Conservation (phyloP, 306 rosid species). For the Biancaea sappan region DNA sequence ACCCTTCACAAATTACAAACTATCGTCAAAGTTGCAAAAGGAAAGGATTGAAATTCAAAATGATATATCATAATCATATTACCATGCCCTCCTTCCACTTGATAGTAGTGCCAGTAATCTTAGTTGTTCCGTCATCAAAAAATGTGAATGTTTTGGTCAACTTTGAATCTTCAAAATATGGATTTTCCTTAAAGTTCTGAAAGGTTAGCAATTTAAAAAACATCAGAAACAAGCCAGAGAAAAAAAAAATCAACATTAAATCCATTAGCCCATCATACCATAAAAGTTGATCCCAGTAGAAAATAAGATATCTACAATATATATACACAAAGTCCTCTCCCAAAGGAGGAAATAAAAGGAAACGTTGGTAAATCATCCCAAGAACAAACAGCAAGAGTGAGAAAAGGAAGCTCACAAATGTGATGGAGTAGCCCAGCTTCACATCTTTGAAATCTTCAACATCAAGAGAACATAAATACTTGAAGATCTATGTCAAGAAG, state of each 20-base stretch:
- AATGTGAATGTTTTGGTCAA: conserved; percentile 60
- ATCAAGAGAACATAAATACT: conserved; percentile 57
- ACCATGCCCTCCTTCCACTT: conserved; percentile 78
- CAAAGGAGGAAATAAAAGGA: neutral
- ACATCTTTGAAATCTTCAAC: conserved; percentile 70
- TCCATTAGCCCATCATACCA: neutral
- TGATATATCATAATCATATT: conserved; percentile 13
- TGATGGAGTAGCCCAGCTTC: conserved; percentile 61
- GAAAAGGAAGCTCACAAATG: conserved; percentile 58
- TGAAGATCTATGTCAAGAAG: conserved; percentile 55
- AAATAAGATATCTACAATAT: neutral
- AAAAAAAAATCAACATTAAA: conserved; percentile 15
- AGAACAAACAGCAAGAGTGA: conserved; percentile 24
- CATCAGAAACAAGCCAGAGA: neutral
- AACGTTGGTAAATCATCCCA: neutral
- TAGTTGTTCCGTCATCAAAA: conserved; percentile 58
- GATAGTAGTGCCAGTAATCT: conserved; percentile 59
- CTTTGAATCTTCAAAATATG: conserved; percentile 63
- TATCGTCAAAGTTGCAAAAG: conserved; percentile 5
- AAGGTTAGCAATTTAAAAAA: conserved; percentile 23
- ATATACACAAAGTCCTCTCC: neutral
- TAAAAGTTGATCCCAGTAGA: neutral
- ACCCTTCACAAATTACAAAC: conserved; percentile 45
- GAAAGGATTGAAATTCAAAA: neutral
- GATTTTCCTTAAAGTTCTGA: conserved; percentile 62